Evolutionary conservation across 495 filamentous ascomycete species (phyloP).

Genomic region (Aspergillus conjunctus): DNA sequence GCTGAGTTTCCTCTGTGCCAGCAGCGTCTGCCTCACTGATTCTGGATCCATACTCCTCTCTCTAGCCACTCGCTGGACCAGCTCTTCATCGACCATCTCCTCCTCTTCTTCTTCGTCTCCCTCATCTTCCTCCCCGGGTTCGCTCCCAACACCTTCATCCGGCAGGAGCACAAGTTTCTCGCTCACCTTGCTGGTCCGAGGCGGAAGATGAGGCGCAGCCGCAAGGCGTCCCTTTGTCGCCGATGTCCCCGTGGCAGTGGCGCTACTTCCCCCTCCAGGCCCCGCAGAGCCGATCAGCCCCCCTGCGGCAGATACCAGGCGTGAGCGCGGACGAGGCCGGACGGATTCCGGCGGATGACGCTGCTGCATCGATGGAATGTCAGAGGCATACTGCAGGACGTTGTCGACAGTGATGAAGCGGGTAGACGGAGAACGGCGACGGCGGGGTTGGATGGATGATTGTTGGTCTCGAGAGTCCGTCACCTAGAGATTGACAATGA

Average conservation of each 20-base stretch:
- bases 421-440: constrained; percentile 54
- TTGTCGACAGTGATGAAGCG: constrained; percentile 95
- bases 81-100: constrained; percentile 52
- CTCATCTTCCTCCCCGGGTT: constrained; percentile 42
- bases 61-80: constrained; percentile 41
- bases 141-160: constrained; percentile 55
- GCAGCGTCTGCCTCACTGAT: constrained; percentile 37
- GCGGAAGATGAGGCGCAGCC: constrained; percentile 75
- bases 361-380: constrained; percentile 93
- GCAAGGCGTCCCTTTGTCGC: constrained; percentile 43
- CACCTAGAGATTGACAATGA: constrained; percentile 40
- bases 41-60: constrained; percentile 46
- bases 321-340: constrained; percentile 51
- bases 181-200: constrained; percentile 86
- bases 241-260: constrained; percentile 21
- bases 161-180: constrained; percentile 96
- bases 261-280: constrained; percentile 18
- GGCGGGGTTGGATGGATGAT: constrained; percentile 35
- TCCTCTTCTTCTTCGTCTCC: constrained; percentile 51
- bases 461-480: constrained; percentile 62
- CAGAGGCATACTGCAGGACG: constrained; percentile 88
- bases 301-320: constrained; percentile 42
- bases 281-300: constrained; percentile 34
- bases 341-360: constrained; percentile 66
- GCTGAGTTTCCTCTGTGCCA: constrained; percentile 42